phyloP scores from a whole-genome alignment of 2,329 filamentous ascomycete species.

The Monilinia vaccinii-corymbosi region DNA sequence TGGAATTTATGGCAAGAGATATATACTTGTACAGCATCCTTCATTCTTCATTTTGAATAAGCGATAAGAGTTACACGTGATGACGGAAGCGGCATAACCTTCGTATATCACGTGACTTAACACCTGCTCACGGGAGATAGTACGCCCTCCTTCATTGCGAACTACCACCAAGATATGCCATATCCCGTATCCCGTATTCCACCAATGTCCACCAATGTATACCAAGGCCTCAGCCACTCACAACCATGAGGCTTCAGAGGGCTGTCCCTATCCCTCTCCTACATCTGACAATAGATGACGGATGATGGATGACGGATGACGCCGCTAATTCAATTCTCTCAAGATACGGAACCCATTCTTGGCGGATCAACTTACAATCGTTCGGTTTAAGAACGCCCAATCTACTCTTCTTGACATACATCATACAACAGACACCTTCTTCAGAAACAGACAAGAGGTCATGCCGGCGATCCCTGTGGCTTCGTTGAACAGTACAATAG shows the following conservation, averaged over 20 bases:
- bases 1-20: neutral
- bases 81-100: neutral
- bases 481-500: conserved; percentile 19
- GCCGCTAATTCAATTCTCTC: neutral
- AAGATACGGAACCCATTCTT: neutral
- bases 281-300: neutral
- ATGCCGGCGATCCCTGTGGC: conserved; percentile 32
- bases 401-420: neutral
- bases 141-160: too few relatives aligned
- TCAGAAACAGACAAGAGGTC: neutral
- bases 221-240: conserved; percentile 4
- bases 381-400: neutral
- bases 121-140: too few relatives aligned
- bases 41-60: neutral
- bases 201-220: neutral
- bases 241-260: neutral
- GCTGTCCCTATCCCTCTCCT: neutral
- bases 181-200: too few relatives aligned
- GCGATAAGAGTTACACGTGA: neutral
- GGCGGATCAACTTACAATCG: neutral
- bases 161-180: too few relatives aligned
- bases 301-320: neutral
- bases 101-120: too few relatives aligned
- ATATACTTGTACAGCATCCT: neutral
- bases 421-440: neutral